Conservation (phyloP, 202 grass and related monocot genomes). For the Carex arenaria region DNA sequence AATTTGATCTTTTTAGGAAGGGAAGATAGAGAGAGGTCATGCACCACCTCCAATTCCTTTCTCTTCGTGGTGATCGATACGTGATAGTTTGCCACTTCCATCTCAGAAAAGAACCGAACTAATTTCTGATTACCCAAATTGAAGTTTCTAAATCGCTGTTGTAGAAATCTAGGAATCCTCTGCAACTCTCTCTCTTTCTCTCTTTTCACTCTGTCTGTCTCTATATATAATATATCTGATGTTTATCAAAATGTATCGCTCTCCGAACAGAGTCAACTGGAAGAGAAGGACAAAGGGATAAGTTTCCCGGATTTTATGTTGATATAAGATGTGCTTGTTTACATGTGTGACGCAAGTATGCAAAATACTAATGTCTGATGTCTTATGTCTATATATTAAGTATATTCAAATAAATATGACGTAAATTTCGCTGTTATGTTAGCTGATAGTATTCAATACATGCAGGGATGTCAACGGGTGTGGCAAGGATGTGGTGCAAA, state of each 20-base stretch:
- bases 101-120: background rate
- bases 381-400: background rate
- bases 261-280: background rate
- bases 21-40: conserved; percentile 35
- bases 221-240: background rate
- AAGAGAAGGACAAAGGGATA: background rate
- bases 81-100: conserved; percentile 33
- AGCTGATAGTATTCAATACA: background rate
- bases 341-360: no score
- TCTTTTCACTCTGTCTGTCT: background rate
- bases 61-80: conserved; percentile 49
- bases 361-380: no score
- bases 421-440: background rate
- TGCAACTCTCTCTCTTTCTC: background rate
- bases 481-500: no score
- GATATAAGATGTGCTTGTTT: background rate
- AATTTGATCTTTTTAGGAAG: conserved; percentile 59
- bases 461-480: no score
- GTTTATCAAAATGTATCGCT: background rate
- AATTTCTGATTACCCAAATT: background rate
- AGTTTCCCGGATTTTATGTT: background rate
- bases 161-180: background rate
- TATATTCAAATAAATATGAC: background rate
- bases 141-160: background rate
- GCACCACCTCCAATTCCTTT: conserved; percentile 44